Conservation (phyloP, 2,329 filamentous ascomycete species). For the Exophiala aquamarina region DNA sequence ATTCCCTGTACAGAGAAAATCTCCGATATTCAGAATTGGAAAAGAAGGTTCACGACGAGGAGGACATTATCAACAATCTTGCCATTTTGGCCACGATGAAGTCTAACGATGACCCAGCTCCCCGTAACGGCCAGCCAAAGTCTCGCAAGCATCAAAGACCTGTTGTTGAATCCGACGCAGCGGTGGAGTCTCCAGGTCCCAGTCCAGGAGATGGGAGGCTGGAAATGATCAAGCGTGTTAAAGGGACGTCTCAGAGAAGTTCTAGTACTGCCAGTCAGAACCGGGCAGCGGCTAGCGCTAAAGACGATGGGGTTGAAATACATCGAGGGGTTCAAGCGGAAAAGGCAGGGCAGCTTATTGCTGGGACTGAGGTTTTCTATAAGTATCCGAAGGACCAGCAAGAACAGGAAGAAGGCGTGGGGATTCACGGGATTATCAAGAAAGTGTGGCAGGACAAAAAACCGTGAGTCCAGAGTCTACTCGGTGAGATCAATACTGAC, state of each 20-base stretch:
- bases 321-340: slow-evolving; percentile 45
- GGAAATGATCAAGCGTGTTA: slow-evolving; percentile 46
- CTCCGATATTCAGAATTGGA: slow-evolving; percentile 50
- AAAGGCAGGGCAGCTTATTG: slow-evolving; percentile 42
- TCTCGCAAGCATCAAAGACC: slow-evolving; percentile 43
- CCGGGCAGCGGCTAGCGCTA: slow-evolving; percentile 33
- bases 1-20: slow-evolving; percentile 46
- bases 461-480: slow-evolving; percentile 43
- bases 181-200: slow-evolving; percentile 46
- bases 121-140: slow-evolving; percentile 42
- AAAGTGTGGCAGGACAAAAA: slow-evolving; percentile 74
- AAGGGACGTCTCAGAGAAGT: slow-evolving; percentile 41
- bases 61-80: slow-evolving; percentile 52
- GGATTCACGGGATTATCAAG: slow-evolving; percentile 76
- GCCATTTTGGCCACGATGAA: slow-evolving; percentile 50
- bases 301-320: slow-evolving; percentile 43
- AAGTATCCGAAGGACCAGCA: slow-evolving; percentile 52
- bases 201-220: slow-evolving; percentile 37
- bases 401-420: slow-evolving; percentile 53
- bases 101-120: slow-evolving; percentile 46
- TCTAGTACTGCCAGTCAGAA: slow-evolving; percentile 31
- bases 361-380: slow-evolving; percentile 53
- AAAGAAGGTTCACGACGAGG: slow-evolving; percentile 49
- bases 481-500: slow-evolving; percentile 12
- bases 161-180: slow-evolving; percentile 41